Conservation (phyloP, 2,329 filamentous ascomycete species). For the Nemania abortiva region DNA sequence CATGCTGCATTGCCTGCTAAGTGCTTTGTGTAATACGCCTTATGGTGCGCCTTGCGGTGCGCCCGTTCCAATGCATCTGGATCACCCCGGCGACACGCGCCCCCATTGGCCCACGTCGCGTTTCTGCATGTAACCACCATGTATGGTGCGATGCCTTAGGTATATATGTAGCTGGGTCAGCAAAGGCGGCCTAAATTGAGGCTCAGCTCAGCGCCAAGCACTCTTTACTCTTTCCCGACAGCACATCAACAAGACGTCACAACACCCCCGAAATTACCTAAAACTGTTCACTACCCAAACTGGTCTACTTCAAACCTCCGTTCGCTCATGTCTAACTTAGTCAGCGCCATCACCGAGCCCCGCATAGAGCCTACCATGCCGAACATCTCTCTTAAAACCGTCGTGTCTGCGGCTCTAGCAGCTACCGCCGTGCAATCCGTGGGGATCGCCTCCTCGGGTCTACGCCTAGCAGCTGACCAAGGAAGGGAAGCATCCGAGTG, state of each 20-base stretch:
- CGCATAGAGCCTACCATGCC: not conserved
- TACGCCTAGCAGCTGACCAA: not conserved
- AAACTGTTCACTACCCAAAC: not conserved
- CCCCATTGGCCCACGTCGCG: slow-evolving; percentile 6
- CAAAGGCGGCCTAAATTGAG: slow-evolving; percentile 8
- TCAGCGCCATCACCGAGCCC: not conserved
- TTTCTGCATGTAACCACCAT: not conserved
- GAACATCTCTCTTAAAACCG: not conserved
- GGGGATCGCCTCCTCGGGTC: not conserved
- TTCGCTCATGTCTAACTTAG: not conserved
- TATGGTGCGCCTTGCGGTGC: not conserved
- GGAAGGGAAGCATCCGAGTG: slow-evolving; percentile 31
- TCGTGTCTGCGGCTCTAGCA: not conserved
- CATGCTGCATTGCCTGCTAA: too few species aligned
- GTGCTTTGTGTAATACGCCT: too few species aligned
- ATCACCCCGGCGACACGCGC: not conserved
- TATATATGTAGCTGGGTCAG: not conserved
- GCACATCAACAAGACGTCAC: not conserved
- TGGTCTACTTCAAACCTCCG: not conserved
- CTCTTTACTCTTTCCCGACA: slow-evolving; percentile 1
- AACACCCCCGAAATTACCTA: not conserved
- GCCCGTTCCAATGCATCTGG: not conserved
- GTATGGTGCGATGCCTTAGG: not conserved
- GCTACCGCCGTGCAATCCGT: not conserved
- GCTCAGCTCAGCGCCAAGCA: slow-evolving; percentile 11